These are phyloP conservation scores for Cystofilobasidium capitatum DNA, from an alignment of 768 basidiomycete genomes.

Conservation along the genomic window DNA sequence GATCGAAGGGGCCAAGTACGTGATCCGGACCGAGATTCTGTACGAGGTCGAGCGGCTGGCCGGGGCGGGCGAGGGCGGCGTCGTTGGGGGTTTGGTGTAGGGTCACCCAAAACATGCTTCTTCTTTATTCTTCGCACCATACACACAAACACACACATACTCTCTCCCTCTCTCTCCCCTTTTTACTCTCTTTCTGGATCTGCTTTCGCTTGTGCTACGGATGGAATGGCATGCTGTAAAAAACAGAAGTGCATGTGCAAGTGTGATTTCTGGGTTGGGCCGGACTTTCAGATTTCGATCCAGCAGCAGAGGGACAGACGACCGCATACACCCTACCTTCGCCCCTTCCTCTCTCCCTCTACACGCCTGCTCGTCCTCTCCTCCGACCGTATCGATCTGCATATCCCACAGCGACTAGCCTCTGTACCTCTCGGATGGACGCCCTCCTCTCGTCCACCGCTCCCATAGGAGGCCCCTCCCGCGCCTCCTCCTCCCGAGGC, in stretches of 20 bases:
- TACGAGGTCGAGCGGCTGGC: conserved; percentile 25
- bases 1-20: conserved; percentile 37
- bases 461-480: conserved; percentile 15
- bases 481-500: neutral
- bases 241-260: no score
- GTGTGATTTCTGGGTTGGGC: neutral
- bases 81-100: conserved; percentile 22
- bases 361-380: neutral
- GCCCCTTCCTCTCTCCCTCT: neutral
- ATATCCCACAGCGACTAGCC: conserved; percentile 11
- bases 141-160: no score
- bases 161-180: no score
- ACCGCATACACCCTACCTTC: neutral
- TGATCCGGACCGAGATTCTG: conserved; percentile 38
- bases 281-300: neutral
- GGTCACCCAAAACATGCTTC: neutral
- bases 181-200: no score
- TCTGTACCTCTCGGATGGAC: conserved; percentile 16
- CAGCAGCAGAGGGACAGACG: neutral
- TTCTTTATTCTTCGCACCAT: neutral
- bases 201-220: no score
- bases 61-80: conserved; percentile 21
- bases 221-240: no score
- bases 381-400: conserved; percentile 9
- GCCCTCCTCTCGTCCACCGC: conserved; percentile 14